These are phyloP conservation scores for Tuber magnatum DNA, from an alignment of 495 filamentous ascomycete genomes.

Conservation along the genomic window DNA sequence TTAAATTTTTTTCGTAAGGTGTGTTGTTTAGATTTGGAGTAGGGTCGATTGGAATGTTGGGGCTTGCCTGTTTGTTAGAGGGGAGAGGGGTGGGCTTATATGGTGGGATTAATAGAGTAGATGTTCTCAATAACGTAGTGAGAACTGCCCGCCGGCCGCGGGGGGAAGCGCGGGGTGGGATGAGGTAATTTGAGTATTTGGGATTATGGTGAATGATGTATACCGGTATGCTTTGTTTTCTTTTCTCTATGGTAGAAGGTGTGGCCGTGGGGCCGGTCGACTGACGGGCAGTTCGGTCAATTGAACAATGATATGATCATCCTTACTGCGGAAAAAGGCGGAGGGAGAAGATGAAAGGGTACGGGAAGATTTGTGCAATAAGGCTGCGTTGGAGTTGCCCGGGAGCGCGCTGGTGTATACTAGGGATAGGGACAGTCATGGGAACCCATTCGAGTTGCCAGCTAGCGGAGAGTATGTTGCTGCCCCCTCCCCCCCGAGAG, in stretches of 20 bases:
- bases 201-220: background rate
- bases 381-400: background rate
- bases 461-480: conserved; percentile 1
- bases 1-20: conserved; percentile 11
- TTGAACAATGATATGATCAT: background rate
- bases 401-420: background rate
- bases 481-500: background rate
- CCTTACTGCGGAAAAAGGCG: background rate
- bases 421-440: conserved; percentile 16
- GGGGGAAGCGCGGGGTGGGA: background rate
- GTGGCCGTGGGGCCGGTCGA: background rate
- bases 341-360: background rate
- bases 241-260: background rate
- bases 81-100: background rate
- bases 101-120: background rate
- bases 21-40: background rate
- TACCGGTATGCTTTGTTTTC: background rate
- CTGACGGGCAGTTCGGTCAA: background rate
- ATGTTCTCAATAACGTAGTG: background rate
- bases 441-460: conserved; percentile 21
- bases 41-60: background rate
- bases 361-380: background rate
- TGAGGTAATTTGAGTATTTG: background rate
- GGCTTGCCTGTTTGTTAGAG: background rate
- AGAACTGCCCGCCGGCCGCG: too few species aligned